Conservation (phyloP, 371 early-diverging fungal species). For the Thermomucor indicae-seudaticae region DNA sequence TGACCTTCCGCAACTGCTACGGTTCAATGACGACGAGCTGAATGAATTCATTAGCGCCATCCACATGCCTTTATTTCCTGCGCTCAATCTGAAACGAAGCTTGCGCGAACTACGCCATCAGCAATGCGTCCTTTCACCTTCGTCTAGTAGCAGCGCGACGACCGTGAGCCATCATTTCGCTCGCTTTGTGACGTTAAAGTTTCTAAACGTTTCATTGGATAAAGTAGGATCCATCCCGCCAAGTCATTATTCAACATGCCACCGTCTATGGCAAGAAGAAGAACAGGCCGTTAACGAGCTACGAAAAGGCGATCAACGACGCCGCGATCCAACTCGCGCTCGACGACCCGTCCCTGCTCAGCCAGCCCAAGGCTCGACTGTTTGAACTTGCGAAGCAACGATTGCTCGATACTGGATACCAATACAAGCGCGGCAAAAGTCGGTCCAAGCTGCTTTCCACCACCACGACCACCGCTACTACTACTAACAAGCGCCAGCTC, state of each 20-base stretch:
- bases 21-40: slow-evolving; percentile 48
- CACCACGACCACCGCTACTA: not conserved
- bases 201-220: no score
- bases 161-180: not conserved
- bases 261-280: slow-evolving; percentile 55
- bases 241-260: slow-evolving; percentile 47
- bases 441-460: slow-evolving; percentile 47
- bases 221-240: slow-evolving; percentile 11
- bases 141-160: not conserved
- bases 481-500: slow-evolving; percentile 26
- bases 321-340: slow-evolving; percentile 51
- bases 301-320: slow-evolving; percentile 55
- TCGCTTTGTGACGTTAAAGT: not conserved
- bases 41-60: slow-evolving; percentile 37
- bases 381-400: slow-evolving; percentile 56
- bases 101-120: slow-evolving; percentile 27
- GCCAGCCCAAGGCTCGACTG: slow-evolving; percentile 44
- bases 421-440: slow-evolving; percentile 58
- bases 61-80: slow-evolving; percentile 52
- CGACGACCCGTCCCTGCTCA: slow-evolving; percentile 40
- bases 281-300: slow-evolving; percentile 43
- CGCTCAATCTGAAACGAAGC: slow-evolving; percentile 37
- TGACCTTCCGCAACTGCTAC: slow-evolving; percentile 33
- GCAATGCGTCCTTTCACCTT: not conserved
- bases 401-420: slow-evolving; percentile 47